Base-by-base conservation (phyloP, 495 filamentous ascomycete species). In the Penicillium cosmopolitanum region DNA sequence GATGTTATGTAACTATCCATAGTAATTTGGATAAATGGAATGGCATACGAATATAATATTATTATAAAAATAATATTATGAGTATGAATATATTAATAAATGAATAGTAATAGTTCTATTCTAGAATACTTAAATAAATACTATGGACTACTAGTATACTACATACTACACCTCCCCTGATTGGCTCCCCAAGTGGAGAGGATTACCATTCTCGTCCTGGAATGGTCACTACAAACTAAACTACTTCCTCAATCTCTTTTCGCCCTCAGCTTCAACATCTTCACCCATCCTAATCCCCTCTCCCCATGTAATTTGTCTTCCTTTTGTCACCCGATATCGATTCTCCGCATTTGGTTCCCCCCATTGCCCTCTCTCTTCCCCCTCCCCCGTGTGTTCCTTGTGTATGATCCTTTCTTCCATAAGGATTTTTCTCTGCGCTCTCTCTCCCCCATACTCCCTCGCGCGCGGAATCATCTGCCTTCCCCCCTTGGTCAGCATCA, bases 221-320 rank as follows among this genome's bases (percentile, higher is more conserved):
- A 63, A 62, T 61, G 57, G 51, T 62, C 63, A 58, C 56, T 69
- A 66, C 67, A 73, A 69, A 75, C 65, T 71, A 66, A 68, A 61
- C 57, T 50, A 51, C 56, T 35, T 50, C 56, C 44, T 61, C 62
- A 53, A 60, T 55, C 50, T 58, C 51, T 58, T 53, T 44, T 55
- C 51, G 28, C 50, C 34, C 50, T 58, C 58, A 53, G 21, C 48
- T 28, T 36, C 21, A 57, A 48, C 46, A 6, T 15, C 51, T 36
- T 36, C 51, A 16, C 43, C 43, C 58, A 51, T 53, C 53, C 54
- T 55, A 63, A 42, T 57, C 51, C 31, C 55, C 31, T 62, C 51
- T 40, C 40, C 44, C 50, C 12, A 9, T 51, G 48, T 61, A 48
- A 23, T 35, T 61, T 59, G 5, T 55, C 52, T 59, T 56, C 31